phyloP scores from a whole-genome alignment of 1,284 basidiomycete genomes.

The Tylopilus sp. region DNA sequence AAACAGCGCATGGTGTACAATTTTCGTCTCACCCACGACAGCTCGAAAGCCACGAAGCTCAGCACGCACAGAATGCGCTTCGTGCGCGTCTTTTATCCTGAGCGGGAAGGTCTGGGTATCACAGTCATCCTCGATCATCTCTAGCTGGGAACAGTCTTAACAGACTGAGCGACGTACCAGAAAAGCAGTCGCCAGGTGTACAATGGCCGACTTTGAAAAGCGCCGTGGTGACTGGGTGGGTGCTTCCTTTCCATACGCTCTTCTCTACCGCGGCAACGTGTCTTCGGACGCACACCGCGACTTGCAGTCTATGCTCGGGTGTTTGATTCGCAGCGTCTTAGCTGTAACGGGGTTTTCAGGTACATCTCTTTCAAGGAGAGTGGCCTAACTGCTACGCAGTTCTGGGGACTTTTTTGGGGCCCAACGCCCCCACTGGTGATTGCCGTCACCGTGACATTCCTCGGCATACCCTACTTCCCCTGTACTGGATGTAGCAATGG shows the following conservation, averaged over 20 bases:
- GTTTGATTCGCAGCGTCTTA: rapidly evolving
- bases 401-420: slow-evolving; percentile 1
- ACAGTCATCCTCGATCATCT: slow-evolving; percentile 47
- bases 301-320: background rate
- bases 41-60: slow-evolving; percentile 54
- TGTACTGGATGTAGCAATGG: background rate
- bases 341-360: slow-evolving; percentile 3
- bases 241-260: slow-evolving; percentile 3
- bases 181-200: slow-evolving; percentile 36
- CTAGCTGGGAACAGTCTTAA: slow-evolving; percentile 48
- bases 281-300: slow-evolving; percentile 16
- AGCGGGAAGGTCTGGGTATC: slow-evolving; percentile 66
- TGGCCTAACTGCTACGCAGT: background rate
- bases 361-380: slow-evolving; percentile 2
- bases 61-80: slow-evolving; percentile 39
- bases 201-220: slow-evolving; percentile 32
- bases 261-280: slow-evolving; percentile 25
- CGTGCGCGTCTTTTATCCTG: slow-evolving; percentile 36
- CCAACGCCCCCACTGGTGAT: background rate
- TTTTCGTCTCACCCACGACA: slow-evolving; percentile 29
- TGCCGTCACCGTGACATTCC: background rate
- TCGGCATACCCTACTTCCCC: slow-evolving; percentile 13
- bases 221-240: slow-evolving; percentile 34
- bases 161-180: slow-evolving; percentile 48
- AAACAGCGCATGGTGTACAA: background rate